Base-by-base conservation (phyloP, 768 basidiomycete species). In the Lactarius trivialis region DNA sequence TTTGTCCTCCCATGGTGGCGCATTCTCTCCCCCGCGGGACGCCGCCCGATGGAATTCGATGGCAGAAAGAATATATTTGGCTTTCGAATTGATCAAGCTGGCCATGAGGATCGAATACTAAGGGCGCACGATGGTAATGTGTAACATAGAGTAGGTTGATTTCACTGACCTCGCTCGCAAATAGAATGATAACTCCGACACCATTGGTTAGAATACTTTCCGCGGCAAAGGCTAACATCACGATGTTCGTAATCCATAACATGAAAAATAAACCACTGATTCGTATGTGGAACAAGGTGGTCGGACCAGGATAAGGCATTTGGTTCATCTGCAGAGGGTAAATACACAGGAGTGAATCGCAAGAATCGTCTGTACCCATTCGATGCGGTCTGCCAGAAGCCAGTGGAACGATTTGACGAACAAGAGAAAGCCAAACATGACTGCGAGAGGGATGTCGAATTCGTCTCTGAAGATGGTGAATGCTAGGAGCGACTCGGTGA, bases 321-420 rank as follows among this genome's bases (percentile, higher is more conserved):
- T 99, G 97, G 70, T 99, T 97, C 94, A 99, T 98, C 96, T 99
- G 68, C 3, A 64, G 2, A 43, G 21, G 39, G 52, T 64, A 9
- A 63, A 60, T 51, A 65, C 34, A 24, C 37, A 12, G 24, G 41
- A 34, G 36, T 24, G 28, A 34, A 19, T 48, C 17, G 48, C n/a
- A 55, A 45, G 17, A 34, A 30, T 6, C n/a, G 21, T 60, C 71
- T 83, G 68, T 64, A 96, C 96, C 84, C 92, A 95, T 83, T 99
- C 97, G 56, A 99, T 90, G 54, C 97, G 84, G 73, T 98, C 97
- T 7, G 86, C 83, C 60, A 95, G 85, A 34, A 99, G 82, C 97
- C 97, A 99, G 72, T 99, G 97, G 75, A 98, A 98, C 51, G 93
- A 94, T 72, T 98, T 98, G 67, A 97, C 82, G 67, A 97, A 96